A percentile compares a stretch with the other conserved stretches of the same genome.
These are phyloP conservation scores for Malus asiatica DNA, from an alignment of 306 rosid genomes.

Conservation along the genomic window DNA sequence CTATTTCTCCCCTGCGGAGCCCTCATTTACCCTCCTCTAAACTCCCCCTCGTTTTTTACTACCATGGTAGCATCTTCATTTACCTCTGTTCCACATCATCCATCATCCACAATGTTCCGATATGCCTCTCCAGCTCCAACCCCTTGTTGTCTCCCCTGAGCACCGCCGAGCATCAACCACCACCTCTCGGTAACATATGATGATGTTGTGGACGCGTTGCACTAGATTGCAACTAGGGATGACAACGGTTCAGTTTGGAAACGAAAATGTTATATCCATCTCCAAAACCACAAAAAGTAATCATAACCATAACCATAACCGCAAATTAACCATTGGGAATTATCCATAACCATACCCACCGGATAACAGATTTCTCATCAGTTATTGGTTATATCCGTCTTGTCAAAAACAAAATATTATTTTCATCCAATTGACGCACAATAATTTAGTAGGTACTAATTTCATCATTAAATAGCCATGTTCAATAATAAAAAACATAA, in stretches of 20 bases:
- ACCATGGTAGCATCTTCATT: background rate
- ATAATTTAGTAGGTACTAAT: too few relatives aligned
- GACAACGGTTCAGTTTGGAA: too few relatives aligned
- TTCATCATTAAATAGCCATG: too few relatives aligned
- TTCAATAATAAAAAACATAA: too few relatives aligned
- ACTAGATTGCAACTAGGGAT: slow-evolving; percentile 4
- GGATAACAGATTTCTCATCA: too few relatives aligned
- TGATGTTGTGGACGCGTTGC: slow-evolving; percentile 33
- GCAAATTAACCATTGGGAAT: too few relatives aligned
- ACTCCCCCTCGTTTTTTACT: background rate
- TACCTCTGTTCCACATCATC: slow-evolving; percentile 14
- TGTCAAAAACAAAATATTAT: too few relatives aligned
- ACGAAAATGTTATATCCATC: too few relatives aligned
- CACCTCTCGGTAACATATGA: slow-evolving; percentile 38
- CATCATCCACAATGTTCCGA: slow-evolving; percentile 21
- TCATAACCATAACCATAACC: too few relatives aligned
- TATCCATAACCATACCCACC: too few relatives aligned
- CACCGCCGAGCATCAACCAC: slow-evolving; percentile 29
- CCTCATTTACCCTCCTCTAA: background rate
- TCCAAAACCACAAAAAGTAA: too few relatives aligned
- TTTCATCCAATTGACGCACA: too few relatives aligned
- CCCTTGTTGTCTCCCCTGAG: slow-evolving; percentile 21
- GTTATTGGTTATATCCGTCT: fast-evolving
- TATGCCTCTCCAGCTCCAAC: slow-evolving; percentile 15
- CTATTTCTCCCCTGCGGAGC: background rate